phyloP scores from a whole-genome alignment of 805 yeast species.

The Blastobotrys parvus region DNA sequence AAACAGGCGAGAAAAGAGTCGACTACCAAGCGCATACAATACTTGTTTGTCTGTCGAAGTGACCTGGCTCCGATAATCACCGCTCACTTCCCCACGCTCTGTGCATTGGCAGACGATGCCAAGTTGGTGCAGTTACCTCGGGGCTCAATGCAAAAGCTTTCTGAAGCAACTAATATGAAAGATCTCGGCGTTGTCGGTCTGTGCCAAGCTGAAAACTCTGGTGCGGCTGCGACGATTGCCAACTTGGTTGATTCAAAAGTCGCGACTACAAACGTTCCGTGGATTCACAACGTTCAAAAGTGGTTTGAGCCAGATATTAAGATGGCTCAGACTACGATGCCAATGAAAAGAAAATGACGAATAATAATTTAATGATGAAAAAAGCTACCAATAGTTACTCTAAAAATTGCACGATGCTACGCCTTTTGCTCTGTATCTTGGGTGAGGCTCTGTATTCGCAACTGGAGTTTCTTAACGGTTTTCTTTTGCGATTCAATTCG shows the following conservation, averaged over 20 bases:
- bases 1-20: slow-evolving; percentile 2
- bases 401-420: too few relatives aligned
- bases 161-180: slow-evolving; percentile 2
- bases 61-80: slow-evolving; percentile 13
- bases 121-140: slow-evolving; percentile 13
- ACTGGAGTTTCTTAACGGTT: neutral
- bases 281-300: slow-evolving; percentile 5
- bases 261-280: slow-evolving; percentile 5
- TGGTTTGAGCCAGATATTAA: neutral
- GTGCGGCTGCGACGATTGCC: slow-evolving; percentile 3
- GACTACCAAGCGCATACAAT: slow-evolving; percentile 1
- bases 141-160: slow-evolving; percentile 11
- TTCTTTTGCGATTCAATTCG: slow-evolving; percentile 2
- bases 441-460: neutral
- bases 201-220: slow-evolving; percentile 1
- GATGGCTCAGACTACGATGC: neutral
- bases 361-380: too few relatives aligned
- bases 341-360: too few relatives aligned
- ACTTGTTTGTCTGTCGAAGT: slow-evolving; percentile 15
- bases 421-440: too few relatives aligned
- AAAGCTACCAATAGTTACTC: too few relatives aligned
- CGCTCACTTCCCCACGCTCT: slow-evolving; percentile 14
- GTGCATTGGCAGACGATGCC: slow-evolving; percentile 13
- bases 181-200: slow-evolving; percentile 2
- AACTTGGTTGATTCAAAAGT: too few relatives aligned